Conservation (phyloP, 768 basidiomycete species). For the Trametes punicea region DNA sequence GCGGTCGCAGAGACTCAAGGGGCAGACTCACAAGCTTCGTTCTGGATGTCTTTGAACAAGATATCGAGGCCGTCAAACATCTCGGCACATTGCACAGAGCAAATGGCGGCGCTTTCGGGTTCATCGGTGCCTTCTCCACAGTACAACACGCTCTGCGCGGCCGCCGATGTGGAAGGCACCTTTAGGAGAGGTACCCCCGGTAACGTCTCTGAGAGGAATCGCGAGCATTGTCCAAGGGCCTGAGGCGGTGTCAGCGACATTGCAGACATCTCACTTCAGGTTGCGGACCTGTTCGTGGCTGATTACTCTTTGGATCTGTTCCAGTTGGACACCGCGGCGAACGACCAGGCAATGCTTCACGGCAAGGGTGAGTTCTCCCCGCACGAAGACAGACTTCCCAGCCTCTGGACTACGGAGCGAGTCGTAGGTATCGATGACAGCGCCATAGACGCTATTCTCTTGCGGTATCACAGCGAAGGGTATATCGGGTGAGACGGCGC, state of each 20-base stretch:
- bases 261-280: not conserved
- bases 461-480: conserved; percentile 71
- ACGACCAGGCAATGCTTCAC: conserved; percentile 70
- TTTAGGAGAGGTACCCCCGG: conserved; percentile 51
- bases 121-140: conserved; percentile 42
- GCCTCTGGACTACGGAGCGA: conserved; percentile 42
- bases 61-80: conserved; percentile 63
- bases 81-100: conserved; percentile 59
- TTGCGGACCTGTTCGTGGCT: conserved; percentile 76
- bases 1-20: no score
- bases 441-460: conserved; percentile 76
- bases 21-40: conserved; percentile 43
- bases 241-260: conserved; percentile 25
- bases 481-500: conserved; percentile 41
- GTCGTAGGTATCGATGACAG: conserved; percentile 74
- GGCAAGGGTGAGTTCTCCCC: conserved; percentile 55
- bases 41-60: conserved; percentile 61
- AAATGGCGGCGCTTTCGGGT: conserved; percentile 64
- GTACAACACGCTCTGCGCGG: conserved; percentile 46
- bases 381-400: conserved; percentile 46
- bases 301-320: conserved; percentile 55
- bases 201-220: conserved; percentile 52
- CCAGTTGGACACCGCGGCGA: conserved; percentile 51
- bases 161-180: conserved; percentile 70
- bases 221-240: conserved; percentile 79